Evolutionary conservation across 108 stramenopile genomes (phyloP), one percentile per base, ranked within the genome.

Genomic region (Cyclostephanos tholiformis): DNA sequence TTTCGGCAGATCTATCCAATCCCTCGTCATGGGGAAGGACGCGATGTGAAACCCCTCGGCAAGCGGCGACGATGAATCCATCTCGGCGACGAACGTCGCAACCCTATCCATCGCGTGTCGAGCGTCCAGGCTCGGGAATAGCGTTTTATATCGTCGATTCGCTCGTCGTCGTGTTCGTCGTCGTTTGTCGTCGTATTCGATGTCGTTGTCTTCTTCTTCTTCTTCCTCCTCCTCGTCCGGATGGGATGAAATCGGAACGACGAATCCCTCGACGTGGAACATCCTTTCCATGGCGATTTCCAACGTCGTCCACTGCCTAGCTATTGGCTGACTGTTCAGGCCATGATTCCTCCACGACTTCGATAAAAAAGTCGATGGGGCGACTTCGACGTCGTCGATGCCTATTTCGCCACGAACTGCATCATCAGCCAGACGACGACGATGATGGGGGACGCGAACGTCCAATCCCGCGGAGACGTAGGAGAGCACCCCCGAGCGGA

Each of bases 341-440:
- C 84, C 84, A 19, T 78, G 79, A 71, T 85, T 85, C 44, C 74
- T 85, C 84, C 84, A 85, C 2, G 75, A 75, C n/a, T n/a, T n/a
- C 7, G 53, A 58, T 0, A 38, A 22, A 5, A 19, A 4, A 4
- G 17, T 2, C 50, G 17, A 4, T 9, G 50, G 50, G 20, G 50
- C 8, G 25, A 19, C 25, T 6, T 8, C 25, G 25, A 25, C 25
- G 25, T 17, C 25, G 6, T 1, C 29, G 16, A 14, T 55, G 6
- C 63, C 65, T 17, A 69, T 74, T 0, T 19, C 35, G 25, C 26
- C 32, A 49, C 20, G n/a, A n/a, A n/a, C n/a, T n/a, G n/a, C 39
- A 2, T 66, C 22, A 20, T 59, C 20, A 4, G 50, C 52, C 23
- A 19, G 23, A 53, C 25, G 6, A 8, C 52, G 23, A 17, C 50